A percentile compares a stretch with the other conserved stretches of the same genome.
Conservation (phyloP, 805 yeast species). For the Lachancea thermotolerans region DNA sequence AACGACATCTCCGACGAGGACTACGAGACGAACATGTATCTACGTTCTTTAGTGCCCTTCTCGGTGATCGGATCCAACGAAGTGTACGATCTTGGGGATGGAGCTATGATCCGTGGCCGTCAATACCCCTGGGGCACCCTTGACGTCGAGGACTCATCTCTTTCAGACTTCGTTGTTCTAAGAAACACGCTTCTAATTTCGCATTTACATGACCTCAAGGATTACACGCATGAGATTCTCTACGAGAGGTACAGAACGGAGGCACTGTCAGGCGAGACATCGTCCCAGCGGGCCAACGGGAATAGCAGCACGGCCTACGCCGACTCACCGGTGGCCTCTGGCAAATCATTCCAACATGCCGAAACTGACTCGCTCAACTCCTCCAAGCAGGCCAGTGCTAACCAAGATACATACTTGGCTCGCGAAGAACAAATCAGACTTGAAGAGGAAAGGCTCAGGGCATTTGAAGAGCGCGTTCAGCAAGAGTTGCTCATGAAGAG, state of each 20-base stretch:
- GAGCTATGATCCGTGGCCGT: slow-evolving; percentile 38
- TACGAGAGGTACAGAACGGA: slow-evolving; percentile 89
- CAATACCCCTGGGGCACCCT: slow-evolving; percentile 57
- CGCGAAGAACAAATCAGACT: slow-evolving; percentile 86
- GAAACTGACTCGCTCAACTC: slow-evolving; percentile 8
- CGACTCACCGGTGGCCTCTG: slow-evolving; percentile 7
- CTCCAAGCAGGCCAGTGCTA: slow-evolving; percentile 11
- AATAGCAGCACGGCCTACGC: slow-evolving; percentile 4
- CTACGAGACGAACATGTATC: slow-evolving; percentile 55
- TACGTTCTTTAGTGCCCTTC: slow-evolving; percentile 60
- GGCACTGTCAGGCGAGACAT: slow-evolving; percentile 59
- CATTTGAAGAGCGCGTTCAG: slow-evolving; percentile 84
- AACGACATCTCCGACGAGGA: slow-evolving; percentile 53
- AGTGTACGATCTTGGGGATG: slow-evolving; percentile 41
- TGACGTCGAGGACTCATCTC: slow-evolving; percentile 63
- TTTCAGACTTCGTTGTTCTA: slow-evolving; percentile 73
- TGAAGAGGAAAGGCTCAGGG: slow-evolving; percentile 82
- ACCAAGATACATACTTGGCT: slow-evolving; percentile 42
- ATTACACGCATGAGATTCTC: slow-evolving; percentile 75
- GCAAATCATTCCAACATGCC: slow-evolving; percentile 5
- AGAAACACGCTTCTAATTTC: slow-evolving; percentile 75
- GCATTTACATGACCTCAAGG: slow-evolving; percentile 83
- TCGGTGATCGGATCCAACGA: slow-evolving; percentile 66
- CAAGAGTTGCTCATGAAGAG: slow-evolving; percentile 75
- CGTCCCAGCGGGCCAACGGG: slow-evolving; percentile 1